phyloP scores from a whole-genome alignment of 805 yeast genomes.

The Yarrowia sp. region DNA sequence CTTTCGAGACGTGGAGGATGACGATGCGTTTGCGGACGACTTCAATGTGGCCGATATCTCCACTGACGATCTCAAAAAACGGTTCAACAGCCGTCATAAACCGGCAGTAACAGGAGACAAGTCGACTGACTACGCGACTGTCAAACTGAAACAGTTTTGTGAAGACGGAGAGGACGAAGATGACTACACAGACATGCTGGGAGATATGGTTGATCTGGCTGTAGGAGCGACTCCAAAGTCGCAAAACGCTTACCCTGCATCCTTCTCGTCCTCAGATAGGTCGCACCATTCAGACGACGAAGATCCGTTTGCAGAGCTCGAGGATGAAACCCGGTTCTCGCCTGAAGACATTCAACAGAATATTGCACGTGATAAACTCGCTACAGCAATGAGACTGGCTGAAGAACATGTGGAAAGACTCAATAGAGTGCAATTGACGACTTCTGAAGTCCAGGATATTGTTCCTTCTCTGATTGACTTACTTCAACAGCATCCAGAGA shows the following conservation, averaged over 20 bases:
- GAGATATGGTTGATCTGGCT: conserved; percentile 20
- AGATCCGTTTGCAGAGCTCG: conserved; percentile 41
- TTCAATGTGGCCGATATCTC: conserved; percentile 23
- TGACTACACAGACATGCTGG: conserved; percentile 43
- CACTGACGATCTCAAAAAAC: conserved; percentile 20
- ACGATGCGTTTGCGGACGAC: conserved; percentile 24
- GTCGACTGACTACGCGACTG: conserved; percentile 12
- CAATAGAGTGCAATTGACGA: conserved; percentile 14
- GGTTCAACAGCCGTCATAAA: conserved; percentile 5
- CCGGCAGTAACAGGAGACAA: not conserved
- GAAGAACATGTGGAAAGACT: conserved; percentile 22
- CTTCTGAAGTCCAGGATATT: conserved; percentile 23
- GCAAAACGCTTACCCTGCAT: conserved; percentile 21
- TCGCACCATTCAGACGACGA: conserved; percentile 38
- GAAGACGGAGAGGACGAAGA: conserved; percentile 42
- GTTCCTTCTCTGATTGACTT: conserved; percentile 2
- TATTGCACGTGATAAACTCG: conserved; percentile 41
- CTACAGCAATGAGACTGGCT: conserved; percentile 28
- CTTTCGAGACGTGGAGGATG: conserved; percentile 29
- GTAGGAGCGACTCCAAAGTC: conserved; percentile 37
- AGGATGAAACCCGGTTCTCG: conserved; percentile 42
- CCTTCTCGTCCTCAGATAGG: conserved; percentile 24
- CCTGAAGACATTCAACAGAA: conserved; percentile 42
- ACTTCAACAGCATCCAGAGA: conserved; percentile 40
- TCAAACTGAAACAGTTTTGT: conserved; percentile 21